Evolutionary conservation across 1,139 yeast genomes (phyloP).

Genomic region (Pichia sp.): DNA sequence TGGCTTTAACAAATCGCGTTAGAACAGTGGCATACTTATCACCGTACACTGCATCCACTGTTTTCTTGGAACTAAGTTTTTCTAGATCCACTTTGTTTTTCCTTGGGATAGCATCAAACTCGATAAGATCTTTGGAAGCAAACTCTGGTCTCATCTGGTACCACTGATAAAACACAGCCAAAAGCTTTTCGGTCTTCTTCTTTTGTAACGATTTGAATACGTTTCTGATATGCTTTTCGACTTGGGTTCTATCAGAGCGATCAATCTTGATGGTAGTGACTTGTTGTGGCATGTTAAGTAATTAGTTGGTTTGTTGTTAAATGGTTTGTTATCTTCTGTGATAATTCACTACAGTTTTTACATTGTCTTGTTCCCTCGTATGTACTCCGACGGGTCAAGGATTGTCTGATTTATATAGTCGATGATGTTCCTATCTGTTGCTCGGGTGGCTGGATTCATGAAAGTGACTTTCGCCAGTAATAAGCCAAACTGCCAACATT

Average conservation of each 20-base stretch:
- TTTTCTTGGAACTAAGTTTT: not conserved
- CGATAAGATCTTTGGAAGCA: not conserved
- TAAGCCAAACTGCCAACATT: no score
- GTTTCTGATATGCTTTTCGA: slow-evolving; percentile 16
- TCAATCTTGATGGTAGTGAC: slow-evolving; percentile 10
- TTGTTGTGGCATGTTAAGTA: no score
- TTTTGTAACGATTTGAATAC: slow-evolving; percentile 24
- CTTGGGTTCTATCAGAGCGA: slow-evolving; percentile 14
- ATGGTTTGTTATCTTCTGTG: no score
- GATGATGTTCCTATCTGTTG: no score
- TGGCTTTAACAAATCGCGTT: slow-evolving; percentile 7
- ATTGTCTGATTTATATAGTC: no score
- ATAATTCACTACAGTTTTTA: no score
- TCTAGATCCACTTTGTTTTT: slow-evolving; percentile 4
- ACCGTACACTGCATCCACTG: slow-evolving; percentile 10
- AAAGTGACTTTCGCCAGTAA: no score
- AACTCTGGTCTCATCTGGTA: slow-evolving; percentile 11
- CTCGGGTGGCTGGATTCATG: no score
- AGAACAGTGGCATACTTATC: slow-evolving; percentile 15
- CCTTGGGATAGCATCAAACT: slow-evolving; percentile 8
- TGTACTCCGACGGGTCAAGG: no score
- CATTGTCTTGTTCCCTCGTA: no score
- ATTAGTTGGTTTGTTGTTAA: no score
- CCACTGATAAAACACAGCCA: slow-evolving; percentile 23
- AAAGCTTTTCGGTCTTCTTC: slow-evolving; percentile 21